Evolutionary conservation across 441 rosid genomes (phyloP).

Genomic region (Melastoma candidum): DNA sequence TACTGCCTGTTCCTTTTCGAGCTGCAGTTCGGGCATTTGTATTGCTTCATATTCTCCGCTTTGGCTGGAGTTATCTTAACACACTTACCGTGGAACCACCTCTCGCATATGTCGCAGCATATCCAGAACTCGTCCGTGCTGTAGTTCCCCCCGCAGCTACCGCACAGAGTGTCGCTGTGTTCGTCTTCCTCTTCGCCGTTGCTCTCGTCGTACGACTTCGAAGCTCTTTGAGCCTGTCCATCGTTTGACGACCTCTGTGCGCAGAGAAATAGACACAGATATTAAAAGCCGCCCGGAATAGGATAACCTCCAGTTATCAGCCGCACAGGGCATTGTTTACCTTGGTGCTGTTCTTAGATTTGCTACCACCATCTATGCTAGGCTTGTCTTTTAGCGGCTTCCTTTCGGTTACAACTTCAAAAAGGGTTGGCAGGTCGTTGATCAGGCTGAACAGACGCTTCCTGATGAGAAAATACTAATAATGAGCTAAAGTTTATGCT

Average conservation of each 20-base stretch:
- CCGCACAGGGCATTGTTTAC: conserved; percentile 21
- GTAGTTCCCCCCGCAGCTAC: conserved; percentile 66
- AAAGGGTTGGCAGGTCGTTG: conserved; percentile 77
- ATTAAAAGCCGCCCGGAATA: no score
- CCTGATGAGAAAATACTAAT: conserved; percentile 25
- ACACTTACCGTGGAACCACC: conserved; percentile 83
- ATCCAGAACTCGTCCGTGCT: conserved; percentile 72
- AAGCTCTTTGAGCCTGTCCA: conserved; percentile 46
- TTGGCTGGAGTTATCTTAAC: conserved; percentile 80
- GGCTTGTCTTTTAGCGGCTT: conserved; percentile 60
- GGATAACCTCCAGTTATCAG: no score
- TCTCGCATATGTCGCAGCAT: conserved; percentile 74
- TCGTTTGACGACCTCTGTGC: conserved; percentile 52
- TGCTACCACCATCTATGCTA: conserved; percentile 58
- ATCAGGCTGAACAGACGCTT: conserved; percentile 73
- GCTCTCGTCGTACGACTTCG: conserved; percentile 43
- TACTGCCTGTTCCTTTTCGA: conserved; percentile 54
- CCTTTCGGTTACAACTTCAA: conserved; percentile 72
- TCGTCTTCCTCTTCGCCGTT: conserved; percentile 67
- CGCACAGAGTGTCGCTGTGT: conserved; percentile 68
- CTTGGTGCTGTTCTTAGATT: conserved; percentile 55
- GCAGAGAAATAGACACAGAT: no score
- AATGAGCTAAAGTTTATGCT: no score
- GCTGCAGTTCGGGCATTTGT: conserved; percentile 77
- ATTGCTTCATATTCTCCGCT: conserved; percentile 73